Conservation (phyloP, 2,329 filamentous ascomycete species). For the Talaromyces sp. region DNA sequence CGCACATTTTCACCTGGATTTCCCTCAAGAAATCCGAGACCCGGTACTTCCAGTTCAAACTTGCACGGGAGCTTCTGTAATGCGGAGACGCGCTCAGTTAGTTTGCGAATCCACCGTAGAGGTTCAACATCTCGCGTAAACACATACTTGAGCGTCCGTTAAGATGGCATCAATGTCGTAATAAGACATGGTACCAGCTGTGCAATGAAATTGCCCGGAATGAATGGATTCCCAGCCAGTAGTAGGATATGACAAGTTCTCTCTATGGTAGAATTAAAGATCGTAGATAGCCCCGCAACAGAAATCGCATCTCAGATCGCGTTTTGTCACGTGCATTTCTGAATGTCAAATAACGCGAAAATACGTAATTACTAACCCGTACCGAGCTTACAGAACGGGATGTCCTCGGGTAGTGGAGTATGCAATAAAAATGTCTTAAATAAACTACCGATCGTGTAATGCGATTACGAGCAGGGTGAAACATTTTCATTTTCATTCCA, state of each 20-base stretch:
- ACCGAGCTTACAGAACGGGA: not conserved
- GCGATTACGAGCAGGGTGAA: not conserved
- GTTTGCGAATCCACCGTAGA: not conserved
- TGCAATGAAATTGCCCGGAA: too few relatives aligned
- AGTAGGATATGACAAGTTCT: too few relatives aligned
- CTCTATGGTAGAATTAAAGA: not conserved
- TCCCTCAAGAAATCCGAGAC: constrained; percentile 84
- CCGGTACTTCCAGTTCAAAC: constrained; percentile 83
- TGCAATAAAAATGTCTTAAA: not conserved
- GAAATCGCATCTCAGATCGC: not conserved
- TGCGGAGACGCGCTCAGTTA: not conserved
- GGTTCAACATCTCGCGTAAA: not conserved
- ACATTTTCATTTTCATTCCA: not conserved
- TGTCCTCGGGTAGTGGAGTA: not conserved
- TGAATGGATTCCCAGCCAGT: too few relatives aligned
- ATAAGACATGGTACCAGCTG: constrained; percentile 36
- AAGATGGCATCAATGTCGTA: constrained; percentile 46
- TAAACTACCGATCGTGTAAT: too few relatives aligned
- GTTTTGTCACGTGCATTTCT: not conserved
- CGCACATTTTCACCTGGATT: constrained; percentile 60
- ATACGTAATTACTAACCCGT: not conserved
- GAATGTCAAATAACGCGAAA: not conserved
- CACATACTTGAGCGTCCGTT: constrained; percentile 40
- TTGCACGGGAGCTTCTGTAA: constrained; percentile 86
- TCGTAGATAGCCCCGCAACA: not conserved